phyloP scores from a whole-genome alignment of 2,329 filamentous ascomycete genomes.

The Allantophomopsis lycopodina region DNA sequence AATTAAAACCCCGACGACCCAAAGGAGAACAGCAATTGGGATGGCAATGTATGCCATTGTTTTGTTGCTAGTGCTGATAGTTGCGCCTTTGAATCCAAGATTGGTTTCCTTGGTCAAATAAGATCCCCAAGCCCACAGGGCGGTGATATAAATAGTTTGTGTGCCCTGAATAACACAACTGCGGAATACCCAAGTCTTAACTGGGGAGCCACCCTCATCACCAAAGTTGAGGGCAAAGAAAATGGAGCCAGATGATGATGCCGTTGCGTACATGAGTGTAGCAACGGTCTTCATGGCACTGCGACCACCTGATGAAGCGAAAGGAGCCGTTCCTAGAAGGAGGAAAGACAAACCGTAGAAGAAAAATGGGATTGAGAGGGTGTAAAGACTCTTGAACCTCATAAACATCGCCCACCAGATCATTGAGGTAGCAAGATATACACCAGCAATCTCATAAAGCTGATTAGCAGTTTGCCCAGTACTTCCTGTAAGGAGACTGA shows the following conservation, averaged over 20 bases:
- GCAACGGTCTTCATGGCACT: conserved; percentile 45
- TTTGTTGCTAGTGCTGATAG: conserved; percentile 4
- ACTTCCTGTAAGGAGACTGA: conserved; percentile 50
- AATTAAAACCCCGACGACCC: conserved; percentile 36
- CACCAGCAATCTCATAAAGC: conserved; percentile 42
- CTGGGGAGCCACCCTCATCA: conserved; percentile 44
- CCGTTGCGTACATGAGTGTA: conserved; percentile 43
- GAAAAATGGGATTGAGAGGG: too few species aligned
- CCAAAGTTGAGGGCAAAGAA: conserved; percentile 56
- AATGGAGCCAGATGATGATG: conserved; percentile 45
- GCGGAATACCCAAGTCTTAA: conserved; percentile 49
- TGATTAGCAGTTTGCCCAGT: conserved; percentile 42
- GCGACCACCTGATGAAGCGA: conserved; percentile 19
- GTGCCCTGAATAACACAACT: conserved; percentile 51
- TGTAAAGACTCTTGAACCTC: conserved; percentile 21
- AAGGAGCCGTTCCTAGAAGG: too few species aligned
- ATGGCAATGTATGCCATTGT: conserved; percentile 30
- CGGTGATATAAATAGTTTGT: conserved; percentile 49
- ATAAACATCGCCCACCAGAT: conserved; percentile 50
- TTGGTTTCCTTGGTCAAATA: conserved; percentile 30
- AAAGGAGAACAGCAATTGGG: conserved; percentile 42
- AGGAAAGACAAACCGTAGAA: too few species aligned
- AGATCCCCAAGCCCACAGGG: conserved; percentile 53
- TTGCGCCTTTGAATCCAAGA: conserved; percentile 25
- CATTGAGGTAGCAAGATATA: conserved; percentile 41